Base-by-base conservation (phyloP, 306 rosid species). In the Mimosa pudica region DNA sequence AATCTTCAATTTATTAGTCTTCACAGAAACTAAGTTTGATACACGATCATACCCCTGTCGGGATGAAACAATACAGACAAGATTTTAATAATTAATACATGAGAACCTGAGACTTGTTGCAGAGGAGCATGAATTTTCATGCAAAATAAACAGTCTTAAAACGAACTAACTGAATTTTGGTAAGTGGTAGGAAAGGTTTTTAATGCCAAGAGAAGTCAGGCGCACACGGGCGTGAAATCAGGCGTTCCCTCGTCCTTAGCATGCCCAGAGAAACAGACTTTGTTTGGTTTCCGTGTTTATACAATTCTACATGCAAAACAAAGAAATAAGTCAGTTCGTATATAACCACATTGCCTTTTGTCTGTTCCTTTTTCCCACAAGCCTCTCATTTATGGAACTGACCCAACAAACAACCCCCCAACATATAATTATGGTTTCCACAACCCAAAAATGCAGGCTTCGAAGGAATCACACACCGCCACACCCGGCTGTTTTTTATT, bases 351-450 rank as follows among this genome's bases (percentile, higher is more conserved):
- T 69, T 44, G 10, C 20, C 44, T 74, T 75, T 85, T 74, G 70
- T 72, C 83, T 77, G 46, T 54, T 48, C 58, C 74, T 17, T 79
- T 71, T 17, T 69, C 70, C 80, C 77, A 83, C 68, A 42, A 78
- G 72, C 88, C 90, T 36, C 85, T 47, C 80, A 73, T 82, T 83
- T 77, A 71, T 14, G 10, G 4, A 69, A 67, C 82, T 6, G 30
- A 55, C 74, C 8, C 12, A 79, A 81, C 89, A 1, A 75, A 84
- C 64, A 73, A n/a, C 71, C 74, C 62, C 1, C n/a, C 12, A 9
- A 76, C 16, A 70, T 60, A 46, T 38, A 72, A 69, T 42, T 30
- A 45, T 35, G 12, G 35, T 14, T 3, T 78, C 16, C 5, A 1
- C 36, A 64, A 35, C 35, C 65, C 41, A 71, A 58, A 44, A 17